Evolutionary conservation across 306 rosid species (phyloP), one percentile per base, ranked within the genome.

Genomic region (Amphicarpaea edgeworthii): DNA sequence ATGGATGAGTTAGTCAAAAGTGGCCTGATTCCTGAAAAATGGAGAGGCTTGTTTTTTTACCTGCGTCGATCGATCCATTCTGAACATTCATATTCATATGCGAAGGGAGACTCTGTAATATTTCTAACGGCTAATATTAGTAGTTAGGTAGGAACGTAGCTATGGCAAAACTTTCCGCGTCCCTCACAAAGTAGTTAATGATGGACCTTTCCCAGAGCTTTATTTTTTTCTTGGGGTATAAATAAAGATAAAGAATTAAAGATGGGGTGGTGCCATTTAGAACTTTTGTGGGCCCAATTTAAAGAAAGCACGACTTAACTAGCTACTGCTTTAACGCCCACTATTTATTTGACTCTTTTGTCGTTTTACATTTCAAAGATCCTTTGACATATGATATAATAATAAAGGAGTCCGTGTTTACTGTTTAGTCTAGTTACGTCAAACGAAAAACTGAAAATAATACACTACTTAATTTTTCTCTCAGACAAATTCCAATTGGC

Each of bases 121-220:
- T n/a, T 32, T 75, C 12, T 63, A 38, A 68, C 73, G 73, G 66
- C 66, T 45, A 43, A 67, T 41, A 67, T 77, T 68, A 28, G 24
- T 12, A 67, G 26, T 34, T n/a, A 28, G 12, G 49, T 54, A 20
- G 49, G 73, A 71, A 77, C 41, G 42, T 37, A 68, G 37, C 15
- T 17, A 15, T 1, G 70, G 51, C 30, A 59, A 73, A 67, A 68
- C 68, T 78, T 78, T 78, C 74, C 69, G 41, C 49, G 0, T 1
- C 26, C 37, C 58, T 47, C 50, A 74, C 75, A 87, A 89, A 87
- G 93, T 57, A 50, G 80, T 75, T 81, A 70, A 88, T 89, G 50
- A 88, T 88, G 84, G 86, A 80, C 65, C 95, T 88, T 92, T 89
- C 74, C 15, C 72, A 58, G 66, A 80, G 85, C 90, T 77, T 87